Evolutionary conservation across 2,329 filamentous ascomycete species (phyloP), one percentile per base, ranked within the genome.

Genomic region (Xylaria sp.): DNA sequence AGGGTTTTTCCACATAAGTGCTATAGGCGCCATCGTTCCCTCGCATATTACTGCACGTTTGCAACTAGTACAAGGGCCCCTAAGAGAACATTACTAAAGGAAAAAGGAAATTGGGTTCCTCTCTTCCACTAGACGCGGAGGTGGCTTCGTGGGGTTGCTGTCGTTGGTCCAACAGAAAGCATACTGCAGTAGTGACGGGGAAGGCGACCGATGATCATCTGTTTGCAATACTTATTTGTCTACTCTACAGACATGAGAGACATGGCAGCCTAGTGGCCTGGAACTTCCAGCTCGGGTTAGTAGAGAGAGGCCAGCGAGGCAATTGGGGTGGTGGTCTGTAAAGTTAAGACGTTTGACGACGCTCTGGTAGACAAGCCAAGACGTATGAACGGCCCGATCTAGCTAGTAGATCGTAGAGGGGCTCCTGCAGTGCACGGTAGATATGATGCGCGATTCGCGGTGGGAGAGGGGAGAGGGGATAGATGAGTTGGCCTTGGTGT

Each of bases 371-470:
- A 28, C 18, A n/a, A 46, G 20, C 33, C 49, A 39, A 31, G 58
- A 55, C 48, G 62, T 58, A 66, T 28, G 55, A 49, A 10, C 20
- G 28, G 1, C 60, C 33, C 18, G 31, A 67, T 56, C 52, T 20
- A 59, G 67, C 13, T 39, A 60, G 49, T 9, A 60, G 31, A 62
- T 58, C 58, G 67, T 41, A 20, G 20, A 23, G 13, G 20, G 6
- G 31, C 51, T 59, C 59, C 58, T 58, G 67, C 56, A 31, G 49
- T 65, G 56, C 67, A 62, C n/a, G 20, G 18, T 54, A 6, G 25
- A 59, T 61, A n/a, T 46, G 41, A 46, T 46, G 41, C 41, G 62
- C 56, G 39, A 49, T 52, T 62, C 41, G 20, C 56, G 25, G 15
- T n/a, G 56, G 8, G 43, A 60, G 56, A 66, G 33, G 39, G 51